Conservation (phyloP, 139 green algal genomes). For the Tetraselmis striata region DNA sequence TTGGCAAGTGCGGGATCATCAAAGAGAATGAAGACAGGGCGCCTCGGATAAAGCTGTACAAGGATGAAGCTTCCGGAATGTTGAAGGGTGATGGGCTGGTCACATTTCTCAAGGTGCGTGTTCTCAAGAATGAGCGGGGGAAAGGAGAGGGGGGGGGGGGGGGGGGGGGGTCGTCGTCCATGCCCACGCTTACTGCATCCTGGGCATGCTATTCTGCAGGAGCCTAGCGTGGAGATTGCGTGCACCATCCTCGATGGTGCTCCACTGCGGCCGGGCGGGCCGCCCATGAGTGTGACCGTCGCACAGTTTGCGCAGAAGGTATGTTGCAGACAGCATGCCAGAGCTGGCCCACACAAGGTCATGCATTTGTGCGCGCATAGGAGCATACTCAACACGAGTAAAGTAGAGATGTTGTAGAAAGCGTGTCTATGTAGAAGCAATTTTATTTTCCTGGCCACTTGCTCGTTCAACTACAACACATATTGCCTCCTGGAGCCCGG, state of each 20-base stretch:
- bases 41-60: slow-evolving; percentile 73
- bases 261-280: slow-evolving; percentile 41
- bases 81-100: slow-evolving; percentile 88
- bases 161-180: neutral
- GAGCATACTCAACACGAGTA: too few species aligned
- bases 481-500: too few species aligned
- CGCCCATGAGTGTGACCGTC: slow-evolving; percentile 10
- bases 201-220: neutral
- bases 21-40: slow-evolving; percentile 52
- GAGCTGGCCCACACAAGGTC: too few species aligned
- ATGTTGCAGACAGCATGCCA: too few species aligned
- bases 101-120: slow-evolving; percentile 79
- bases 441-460: too few species aligned
- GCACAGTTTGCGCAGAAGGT: slow-evolving; percentile 34
- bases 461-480: too few species aligned
- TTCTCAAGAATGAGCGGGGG: too few species aligned
- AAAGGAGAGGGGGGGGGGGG: neutral
- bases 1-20: slow-evolving; percentile 72
- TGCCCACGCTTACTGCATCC: neutral
- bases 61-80: slow-evolving; percentile 51
- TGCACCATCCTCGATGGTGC: slow-evolving; percentile 67
- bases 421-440: too few species aligned
- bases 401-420: too few species aligned
- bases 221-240: slow-evolving; percentile 67
- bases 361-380: too few species aligned